Percentiles rank a stretch among this genome's conserved stretches.
Evolutionary conservation across 2,329 filamentous ascomycete genomes (phyloP).

Genomic region (Arthroderma sp.): DNA sequence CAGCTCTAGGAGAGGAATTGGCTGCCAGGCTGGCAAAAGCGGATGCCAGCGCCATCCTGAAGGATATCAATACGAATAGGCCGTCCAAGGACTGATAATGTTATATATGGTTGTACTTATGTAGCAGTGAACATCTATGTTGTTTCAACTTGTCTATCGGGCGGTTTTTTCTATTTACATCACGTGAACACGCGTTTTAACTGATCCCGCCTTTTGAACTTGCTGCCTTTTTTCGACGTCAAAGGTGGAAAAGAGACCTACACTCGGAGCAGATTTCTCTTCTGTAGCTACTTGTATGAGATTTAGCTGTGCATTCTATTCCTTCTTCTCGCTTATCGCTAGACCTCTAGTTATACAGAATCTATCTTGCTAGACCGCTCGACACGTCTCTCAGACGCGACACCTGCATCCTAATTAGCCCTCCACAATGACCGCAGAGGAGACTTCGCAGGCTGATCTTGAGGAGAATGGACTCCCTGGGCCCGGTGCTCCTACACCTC

Average conservation of each 20-base stretch:
- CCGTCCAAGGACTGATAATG: conserved; percentile 1
- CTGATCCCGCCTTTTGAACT: no score
- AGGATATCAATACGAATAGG: conserved; percentile 4
- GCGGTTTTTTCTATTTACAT: neutral
- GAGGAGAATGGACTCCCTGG: conserved; percentile 66
- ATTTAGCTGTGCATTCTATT: neutral
- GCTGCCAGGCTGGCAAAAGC: neutral
- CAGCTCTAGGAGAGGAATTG: neutral
- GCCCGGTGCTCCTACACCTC: conserved; percentile 85
- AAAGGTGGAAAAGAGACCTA: neutral
- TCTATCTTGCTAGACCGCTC: neutral
- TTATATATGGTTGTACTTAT: neutral
- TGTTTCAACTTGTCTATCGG: no score
- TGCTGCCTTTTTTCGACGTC: neutral
- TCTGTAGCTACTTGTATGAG: neutral
- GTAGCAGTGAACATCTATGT: no score
- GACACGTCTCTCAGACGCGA: neutral
- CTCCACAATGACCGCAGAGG: conserved; percentile 35
- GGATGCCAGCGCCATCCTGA: neutral
- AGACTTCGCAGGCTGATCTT: conserved; percentile 57
- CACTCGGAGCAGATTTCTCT: neutral
- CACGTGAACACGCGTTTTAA: neutral
- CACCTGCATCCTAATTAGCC: neutral
- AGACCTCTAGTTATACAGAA: neutral
- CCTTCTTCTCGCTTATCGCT: neutral